Evolutionary conservation across 1,284 basidiomycete genomes (phyloP), one percentile per base, ranked within the genome.

Genomic region (Leccinum subrobustum): DNA sequence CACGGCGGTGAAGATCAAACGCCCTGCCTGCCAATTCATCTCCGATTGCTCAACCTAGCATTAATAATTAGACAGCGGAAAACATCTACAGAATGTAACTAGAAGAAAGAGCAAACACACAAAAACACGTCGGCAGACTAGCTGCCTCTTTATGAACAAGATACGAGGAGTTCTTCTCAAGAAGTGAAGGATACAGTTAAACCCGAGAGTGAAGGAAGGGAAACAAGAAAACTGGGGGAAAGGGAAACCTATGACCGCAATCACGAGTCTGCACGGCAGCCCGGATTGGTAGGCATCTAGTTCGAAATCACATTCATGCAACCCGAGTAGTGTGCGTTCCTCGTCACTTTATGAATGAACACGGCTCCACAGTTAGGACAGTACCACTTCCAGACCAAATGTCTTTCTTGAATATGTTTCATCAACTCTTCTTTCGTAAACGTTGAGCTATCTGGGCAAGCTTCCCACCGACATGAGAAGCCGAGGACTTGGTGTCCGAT

Each of bases 391-490:
- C 70, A 71, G 14, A 23, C 23, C 3, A 71, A 14, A 35, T 71
- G 70, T 23, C 8, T 67, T 55, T 74, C 72, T 51, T 64, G 71
- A 8, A 71, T 63, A 12, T 71, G 70, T 31, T 20, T 64, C 68
- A 70, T 54, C 60, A 71, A 27, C 11, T 56, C 64, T 2, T 69
- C 71, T 44, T 44, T 73, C 48, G 7, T 68, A 18, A 62, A 65
- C 3, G 50, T 8, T 31, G 64, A 62, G 35, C 50, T 8, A 9
- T 71, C 71, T 2, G 63, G 29, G 35, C 70, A 71, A 16, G 50
- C 59, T 23, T 73, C 71, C 70, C 70, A 71, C 8, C 48, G 60
- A 55, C 70, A 71, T 29, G 29, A 18, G 39, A 72, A 70, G 9
- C 61, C 57, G 6, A 57, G 3, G 20, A 44, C 31, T 12, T 37